Conservation (phyloP, 208 protist species). For the Willaertia magna region DNA sequence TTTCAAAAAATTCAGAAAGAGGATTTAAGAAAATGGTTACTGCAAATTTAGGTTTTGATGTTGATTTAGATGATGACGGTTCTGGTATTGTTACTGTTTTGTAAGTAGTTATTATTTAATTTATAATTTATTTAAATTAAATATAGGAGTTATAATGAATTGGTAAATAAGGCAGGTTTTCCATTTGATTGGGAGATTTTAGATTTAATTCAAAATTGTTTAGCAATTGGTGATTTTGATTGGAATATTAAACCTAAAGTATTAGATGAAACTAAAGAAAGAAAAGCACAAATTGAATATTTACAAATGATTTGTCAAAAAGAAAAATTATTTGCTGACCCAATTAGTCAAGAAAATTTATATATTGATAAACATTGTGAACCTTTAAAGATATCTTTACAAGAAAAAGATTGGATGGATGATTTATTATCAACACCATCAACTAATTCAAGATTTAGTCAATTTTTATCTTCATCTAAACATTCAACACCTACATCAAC, state of each 20-base stretch:
- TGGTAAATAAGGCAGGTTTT: background rate
- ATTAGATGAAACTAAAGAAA: background rate
- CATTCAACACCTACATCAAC: too few relatives aligned
- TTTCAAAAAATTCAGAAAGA: background rate
- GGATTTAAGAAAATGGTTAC: background rate
- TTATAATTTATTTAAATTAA: too few relatives aligned
- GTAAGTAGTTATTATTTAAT: too few relatives aligned
- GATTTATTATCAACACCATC: background rate
- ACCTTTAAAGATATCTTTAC: background rate
- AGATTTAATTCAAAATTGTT: background rate
- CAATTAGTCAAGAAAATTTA: slow-evolving; percentile 1
- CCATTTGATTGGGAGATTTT: background rate
- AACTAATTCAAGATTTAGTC: background rate
- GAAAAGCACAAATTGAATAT: background rate
- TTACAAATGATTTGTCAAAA: background rate
- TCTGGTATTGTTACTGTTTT: background rate
- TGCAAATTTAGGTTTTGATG: background rate
- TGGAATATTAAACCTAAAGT: background rate
- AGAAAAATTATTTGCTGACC: slow-evolving; percentile 2
- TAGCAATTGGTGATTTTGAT: background rate
- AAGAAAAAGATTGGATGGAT: background rate
- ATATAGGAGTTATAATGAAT: background rate
- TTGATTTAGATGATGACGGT: background rate
- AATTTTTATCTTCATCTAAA: too few relatives aligned
- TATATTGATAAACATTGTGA: background rate